A percentile compares a stretch with the other conserved stretches of the same genome.
phyloP scores from a whole-genome alignment of 176 grass and related monocot genomes.

The Neostapfia colusana region DNA sequence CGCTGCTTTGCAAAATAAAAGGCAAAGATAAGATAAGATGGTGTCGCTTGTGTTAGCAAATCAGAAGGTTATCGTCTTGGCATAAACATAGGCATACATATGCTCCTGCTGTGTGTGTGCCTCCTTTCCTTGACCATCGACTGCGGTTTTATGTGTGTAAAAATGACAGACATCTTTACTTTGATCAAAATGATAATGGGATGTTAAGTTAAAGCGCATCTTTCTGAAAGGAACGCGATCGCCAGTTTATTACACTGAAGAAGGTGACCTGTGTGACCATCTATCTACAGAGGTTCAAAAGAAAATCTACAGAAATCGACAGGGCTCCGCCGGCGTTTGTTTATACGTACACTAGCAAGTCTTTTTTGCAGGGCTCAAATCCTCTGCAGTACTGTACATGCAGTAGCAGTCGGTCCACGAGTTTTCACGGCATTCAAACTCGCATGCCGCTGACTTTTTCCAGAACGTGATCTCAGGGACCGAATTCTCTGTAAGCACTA shows the following conservation, averaged over 20 bases:
- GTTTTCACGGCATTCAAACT: slow-evolving; percentile 18
- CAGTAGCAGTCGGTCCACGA: background rate
- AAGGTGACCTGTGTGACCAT: slow-evolving; percentile 27
- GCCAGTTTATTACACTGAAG: background rate
- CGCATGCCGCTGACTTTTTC: background rate
- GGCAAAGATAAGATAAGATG: slow-evolving; percentile 39
- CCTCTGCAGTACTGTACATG: too few relatives aligned
- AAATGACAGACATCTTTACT: background rate
- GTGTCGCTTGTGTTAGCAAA: background rate
- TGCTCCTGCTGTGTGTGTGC: slow-evolving; percentile 14
- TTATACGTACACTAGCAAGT: slow-evolving; percentile 1
- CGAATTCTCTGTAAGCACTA: background rate
- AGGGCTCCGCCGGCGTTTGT: background rate
- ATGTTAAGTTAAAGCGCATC: background rate
- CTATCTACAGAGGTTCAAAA: too few relatives aligned
- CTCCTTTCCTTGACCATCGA: slow-evolving; percentile 5
- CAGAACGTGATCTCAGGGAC: background rate
- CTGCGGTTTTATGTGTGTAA: background rate
- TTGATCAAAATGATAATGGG: background rate
- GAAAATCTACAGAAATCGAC: too few relatives aligned
- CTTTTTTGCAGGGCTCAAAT: too few relatives aligned
- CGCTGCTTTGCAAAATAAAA: slow-evolving; percentile 23
- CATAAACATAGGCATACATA: slow-evolving; percentile 50
- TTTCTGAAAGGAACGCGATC: slow-evolving; percentile 7
- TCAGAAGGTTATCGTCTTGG: slow-evolving; percentile 32